Percentiles rank a stretch among this genome's conserved stretches.
phyloP scores from a whole-genome alignment of 345 rosid genomes.

The Eucalyptus coolabah region DNA sequence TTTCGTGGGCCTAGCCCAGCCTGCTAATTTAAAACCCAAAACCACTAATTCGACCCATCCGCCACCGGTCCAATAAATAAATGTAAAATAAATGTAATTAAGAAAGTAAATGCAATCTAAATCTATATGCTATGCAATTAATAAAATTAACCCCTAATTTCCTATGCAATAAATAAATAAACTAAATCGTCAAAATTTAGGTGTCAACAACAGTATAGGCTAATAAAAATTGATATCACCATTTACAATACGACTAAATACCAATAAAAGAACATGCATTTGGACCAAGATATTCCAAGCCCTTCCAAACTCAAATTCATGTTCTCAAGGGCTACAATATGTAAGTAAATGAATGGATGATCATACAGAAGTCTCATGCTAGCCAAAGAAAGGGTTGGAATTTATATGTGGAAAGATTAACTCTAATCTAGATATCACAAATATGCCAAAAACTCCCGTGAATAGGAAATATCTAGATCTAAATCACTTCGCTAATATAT shows the following conservation, averaged over 20 bases:
- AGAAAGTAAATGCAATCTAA: too few species aligned
- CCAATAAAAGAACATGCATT: neutral
- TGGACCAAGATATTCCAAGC: neutral
- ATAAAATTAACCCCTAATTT: too few species aligned
- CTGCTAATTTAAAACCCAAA: too few species aligned
- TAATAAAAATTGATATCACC: neutral
- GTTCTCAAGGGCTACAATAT: neutral
- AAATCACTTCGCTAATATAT: neutral
- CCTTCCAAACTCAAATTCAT: neutral
- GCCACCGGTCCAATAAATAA: too few species aligned
- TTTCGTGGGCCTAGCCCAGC: too few species aligned
- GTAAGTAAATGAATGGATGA: neutral
- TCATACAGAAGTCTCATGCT: neutral
- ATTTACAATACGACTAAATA: neutral
- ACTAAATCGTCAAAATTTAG: too few species aligned
- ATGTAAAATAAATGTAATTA: too few species aligned
- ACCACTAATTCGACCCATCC: too few species aligned
- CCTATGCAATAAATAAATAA: too few species aligned
- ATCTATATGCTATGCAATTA: too few species aligned
- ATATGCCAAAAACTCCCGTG: neutral
- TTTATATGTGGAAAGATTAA: neutral
- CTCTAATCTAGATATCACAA: neutral
- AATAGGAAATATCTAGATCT: neutral
- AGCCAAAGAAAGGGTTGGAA: neutral
- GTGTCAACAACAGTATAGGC: too few species aligned